Evolutionary conservation across 2,329 filamentous ascomycete species (phyloP), one percentile per base, ranked within the genome.

Genomic region (Ophiostoma ulmi): DNA sequence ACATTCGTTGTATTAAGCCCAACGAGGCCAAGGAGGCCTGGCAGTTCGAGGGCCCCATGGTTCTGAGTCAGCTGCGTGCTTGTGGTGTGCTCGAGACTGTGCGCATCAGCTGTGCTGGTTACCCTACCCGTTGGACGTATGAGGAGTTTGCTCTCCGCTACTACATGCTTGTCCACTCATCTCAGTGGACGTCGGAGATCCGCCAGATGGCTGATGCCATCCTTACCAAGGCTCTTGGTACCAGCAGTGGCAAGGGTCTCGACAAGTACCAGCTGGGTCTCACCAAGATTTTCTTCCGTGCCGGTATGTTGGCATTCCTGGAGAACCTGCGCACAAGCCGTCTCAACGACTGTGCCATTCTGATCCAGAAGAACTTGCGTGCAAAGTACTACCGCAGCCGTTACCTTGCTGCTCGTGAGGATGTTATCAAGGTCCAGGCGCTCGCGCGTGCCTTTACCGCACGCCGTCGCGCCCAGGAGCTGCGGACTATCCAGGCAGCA

Each of bases 31-130:
- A 99, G 81, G 92, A 92, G 77, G 88, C 95, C 0, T 99, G 95
- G 95, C 94, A 96, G 77, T 99, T 98, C 73, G 95, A 99, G 78
- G 95, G 95, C 0, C 95, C 96, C 3, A 99, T 99, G 95, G 95
- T 99, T 75, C 86, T 99, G 73, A 97, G 93, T 80, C 95, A 99
- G 81, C 85, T 99, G 76, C 90, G 96, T 80, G 95, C 95, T 81
- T 99, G 95, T 82, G 95, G 95, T 94, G 96, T 99, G 52, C 87
- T 99, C 72, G 95, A 99, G 82, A 99, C 95, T 4, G 95, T 99
- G 71, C 90, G 95, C 78, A 99, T 99, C 80, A 97, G 93, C 82
- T 96, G 92, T 79, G 95, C 95, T 74, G 95, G 95, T 73, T 99
- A 99, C 78, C 95, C 95, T 20, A 98, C 95, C 65, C 87, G 95